Evolutionary conservation across 805 yeast genomes (phyloP).

Genomic region (Ogataea wickerhamii): DNA sequence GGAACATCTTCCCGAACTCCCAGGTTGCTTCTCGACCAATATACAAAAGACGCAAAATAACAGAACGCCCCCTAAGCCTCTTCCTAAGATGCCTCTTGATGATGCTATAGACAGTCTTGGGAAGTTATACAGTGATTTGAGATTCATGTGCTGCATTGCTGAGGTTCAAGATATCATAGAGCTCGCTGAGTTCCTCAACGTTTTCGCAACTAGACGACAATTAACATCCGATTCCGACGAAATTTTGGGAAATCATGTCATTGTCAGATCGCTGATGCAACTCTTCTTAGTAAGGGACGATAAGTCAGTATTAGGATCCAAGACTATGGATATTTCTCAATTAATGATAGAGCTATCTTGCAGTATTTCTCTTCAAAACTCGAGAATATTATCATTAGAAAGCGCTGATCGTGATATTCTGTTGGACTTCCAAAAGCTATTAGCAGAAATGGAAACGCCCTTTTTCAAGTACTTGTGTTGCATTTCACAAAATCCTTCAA

Average conservation of each 20-base stretch:
- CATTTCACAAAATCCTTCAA: constrained; percentile 64
- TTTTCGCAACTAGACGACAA: constrained; percentile 26
- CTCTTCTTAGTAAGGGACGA: constrained; percentile 61
- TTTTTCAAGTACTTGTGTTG: constrained; percentile 42
- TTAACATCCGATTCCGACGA: constrained; percentile 26
- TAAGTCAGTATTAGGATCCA: constrained; percentile 51
- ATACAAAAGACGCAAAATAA: constrained; percentile 48
- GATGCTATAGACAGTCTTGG: constrained; percentile 17
- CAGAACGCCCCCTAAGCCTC: constrained; percentile 41
- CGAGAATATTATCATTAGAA: constrained; percentile 13
- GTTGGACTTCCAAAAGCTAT: constrained; percentile 25
- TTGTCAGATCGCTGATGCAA: constrained; percentile 64
- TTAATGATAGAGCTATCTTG: constrained; percentile 31
- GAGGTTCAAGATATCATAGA: constrained; percentile 28
- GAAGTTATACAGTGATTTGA: constrained; percentile 37
- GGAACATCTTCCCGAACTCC: constrained; percentile 20
- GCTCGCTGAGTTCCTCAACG: constrained; percentile 23
- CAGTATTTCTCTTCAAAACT: constrained; percentile 23
- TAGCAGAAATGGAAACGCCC: constrained; percentile 47
- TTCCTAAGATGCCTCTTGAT: constrained; percentile 26
- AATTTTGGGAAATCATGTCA: constrained; percentile 36
- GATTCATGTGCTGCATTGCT: constrained; percentile 32
- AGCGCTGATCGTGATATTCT: constrained; percentile 19
- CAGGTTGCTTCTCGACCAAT: constrained; percentile 43
- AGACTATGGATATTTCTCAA: constrained; percentile 32